Percentiles rank a stretch among this genome's conserved stretches.
These are phyloP conservation scores for Mortierella sp. DNA, from an alignment of 371 early-diverging fungal species.

Conservation along the genomic window DNA sequence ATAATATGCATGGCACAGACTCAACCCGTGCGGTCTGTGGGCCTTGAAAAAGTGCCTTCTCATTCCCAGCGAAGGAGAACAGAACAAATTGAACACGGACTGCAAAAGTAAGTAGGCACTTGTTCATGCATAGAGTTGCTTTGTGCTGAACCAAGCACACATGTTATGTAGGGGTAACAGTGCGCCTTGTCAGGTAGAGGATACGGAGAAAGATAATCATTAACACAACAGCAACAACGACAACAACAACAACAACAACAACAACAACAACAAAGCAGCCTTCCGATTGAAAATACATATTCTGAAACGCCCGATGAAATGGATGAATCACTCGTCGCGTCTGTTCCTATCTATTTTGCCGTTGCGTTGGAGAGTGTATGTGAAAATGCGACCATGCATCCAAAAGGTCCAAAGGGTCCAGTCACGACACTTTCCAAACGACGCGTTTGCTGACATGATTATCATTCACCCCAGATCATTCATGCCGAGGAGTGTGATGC, in stretches of 20 bases:
- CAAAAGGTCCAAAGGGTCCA: neutral
- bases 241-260: neutral
- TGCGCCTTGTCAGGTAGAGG: no score
- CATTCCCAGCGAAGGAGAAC: neutral
- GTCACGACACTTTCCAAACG: neutral
- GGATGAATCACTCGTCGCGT: neutral
- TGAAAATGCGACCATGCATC: neutral
- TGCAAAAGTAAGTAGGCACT: neutral
- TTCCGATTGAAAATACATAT: neutral
- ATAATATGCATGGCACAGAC: slow-evolving; percentile 3
- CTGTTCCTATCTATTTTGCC: neutral
- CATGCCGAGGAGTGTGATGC: neutral
- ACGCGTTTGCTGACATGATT: neutral
- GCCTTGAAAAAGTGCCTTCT: neutral
- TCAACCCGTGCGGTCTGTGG: slow-evolving; percentile 4
- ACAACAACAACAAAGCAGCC: no score
- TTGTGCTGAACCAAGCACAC: neutral
- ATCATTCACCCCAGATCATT: neutral
- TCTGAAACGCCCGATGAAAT: neutral
- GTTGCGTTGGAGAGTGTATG: neutral
- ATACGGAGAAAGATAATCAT: neutral
- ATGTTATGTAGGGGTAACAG: neutral
- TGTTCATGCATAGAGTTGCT: neutral
- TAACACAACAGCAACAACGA: neutral
- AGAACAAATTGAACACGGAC: neutral